Percentiles rank a stretch among this genome's conserved stretches.
phyloP scores from a whole-genome alignment of 805 yeast genomes.

The Clavispora fructus region DNA sequence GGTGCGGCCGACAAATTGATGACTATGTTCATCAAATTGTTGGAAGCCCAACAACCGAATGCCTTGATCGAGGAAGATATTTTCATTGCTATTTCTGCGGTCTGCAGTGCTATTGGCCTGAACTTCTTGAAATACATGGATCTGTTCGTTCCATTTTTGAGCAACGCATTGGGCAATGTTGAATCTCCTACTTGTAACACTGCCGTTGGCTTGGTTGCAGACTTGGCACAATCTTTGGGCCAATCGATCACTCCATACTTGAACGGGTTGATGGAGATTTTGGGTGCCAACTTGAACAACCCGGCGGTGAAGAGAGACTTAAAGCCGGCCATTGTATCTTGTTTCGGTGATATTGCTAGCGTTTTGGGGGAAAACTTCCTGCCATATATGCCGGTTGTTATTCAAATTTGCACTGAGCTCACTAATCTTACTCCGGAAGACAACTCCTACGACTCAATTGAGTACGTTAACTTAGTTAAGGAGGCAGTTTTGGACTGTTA shows the following conservation, averaged over 20 bases:
- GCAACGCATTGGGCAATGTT: constrained; percentile 71
- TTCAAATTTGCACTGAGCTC: constrained; percentile 69
- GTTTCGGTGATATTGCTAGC: constrained; percentile 94
- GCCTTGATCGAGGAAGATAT: constrained; percentile 91
- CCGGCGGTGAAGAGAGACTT: constrained; percentile 70
- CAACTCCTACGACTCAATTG: constrained; percentile 66
- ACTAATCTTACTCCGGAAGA: constrained; percentile 61
- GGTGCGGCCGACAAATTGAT: constrained; percentile 78
- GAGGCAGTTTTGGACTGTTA: constrained; percentile 94
- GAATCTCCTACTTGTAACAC: constrained; percentile 82
- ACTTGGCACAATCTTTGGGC: constrained; percentile 85
- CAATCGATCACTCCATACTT: constrained; percentile 66
- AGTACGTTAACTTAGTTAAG: constrained; percentile 64
- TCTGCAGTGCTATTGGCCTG: constrained; percentile 74
- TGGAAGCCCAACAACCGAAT: constrained; percentile 54
- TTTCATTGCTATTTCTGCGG: constrained; percentile 84
- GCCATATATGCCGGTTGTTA: constrained; percentile 73
- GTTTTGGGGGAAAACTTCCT: constrained; percentile 74
- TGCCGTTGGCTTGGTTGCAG: constrained; percentile 94
- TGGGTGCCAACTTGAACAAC: constrained; percentile 68
- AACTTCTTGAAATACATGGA: constrained; percentile 73
- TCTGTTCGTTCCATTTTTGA: constrained; percentile 77
- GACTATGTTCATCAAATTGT: constrained; percentile 72
- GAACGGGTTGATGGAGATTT: constrained; percentile 74
- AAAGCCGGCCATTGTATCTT: constrained; percentile 82